Conservation (phyloP, 768 basidiomycete species). For the Rubroboletus satanas region DNA sequence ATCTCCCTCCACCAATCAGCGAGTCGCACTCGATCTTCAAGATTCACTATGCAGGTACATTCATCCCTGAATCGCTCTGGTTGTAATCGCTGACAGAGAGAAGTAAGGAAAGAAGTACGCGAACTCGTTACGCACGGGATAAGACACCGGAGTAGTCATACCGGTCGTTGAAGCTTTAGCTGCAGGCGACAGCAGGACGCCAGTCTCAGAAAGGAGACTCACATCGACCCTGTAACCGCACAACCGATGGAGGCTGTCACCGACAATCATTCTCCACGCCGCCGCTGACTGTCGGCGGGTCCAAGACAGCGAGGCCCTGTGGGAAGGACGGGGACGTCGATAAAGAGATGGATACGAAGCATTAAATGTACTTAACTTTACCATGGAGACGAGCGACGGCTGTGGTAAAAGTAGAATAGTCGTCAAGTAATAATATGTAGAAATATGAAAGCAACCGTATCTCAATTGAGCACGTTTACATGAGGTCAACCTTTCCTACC, state of each 20-base stretch:
- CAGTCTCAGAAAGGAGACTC: not conserved
- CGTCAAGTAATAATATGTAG: not conserved
- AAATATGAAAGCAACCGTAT: conserved; percentile 1
- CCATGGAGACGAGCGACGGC: not conserved
- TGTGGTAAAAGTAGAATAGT: not conserved
- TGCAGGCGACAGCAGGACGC: too few relatives aligned
- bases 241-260: not conserved
- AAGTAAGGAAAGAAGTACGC: not conserved
- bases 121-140: not conserved
- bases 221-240: not conserved
- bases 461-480: not conserved
- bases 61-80: not conserved
- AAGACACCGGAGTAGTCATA: not conserved
- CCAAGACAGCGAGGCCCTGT: not conserved
- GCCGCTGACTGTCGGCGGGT: not conserved
- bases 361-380: not conserved
- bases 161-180: too few relatives aligned
- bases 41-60: not conserved
- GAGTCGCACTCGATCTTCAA: not conserved
- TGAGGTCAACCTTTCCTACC: not conserved
- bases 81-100: not conserved
- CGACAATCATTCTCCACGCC: not conserved
- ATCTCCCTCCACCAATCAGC: not conserved
- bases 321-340: not conserved
- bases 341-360: not conserved